These are phyloP conservation scores for Mycena galericulata DNA, from an alignment of 768 basidiomycete genomes.

Conservation along the genomic window DNA sequence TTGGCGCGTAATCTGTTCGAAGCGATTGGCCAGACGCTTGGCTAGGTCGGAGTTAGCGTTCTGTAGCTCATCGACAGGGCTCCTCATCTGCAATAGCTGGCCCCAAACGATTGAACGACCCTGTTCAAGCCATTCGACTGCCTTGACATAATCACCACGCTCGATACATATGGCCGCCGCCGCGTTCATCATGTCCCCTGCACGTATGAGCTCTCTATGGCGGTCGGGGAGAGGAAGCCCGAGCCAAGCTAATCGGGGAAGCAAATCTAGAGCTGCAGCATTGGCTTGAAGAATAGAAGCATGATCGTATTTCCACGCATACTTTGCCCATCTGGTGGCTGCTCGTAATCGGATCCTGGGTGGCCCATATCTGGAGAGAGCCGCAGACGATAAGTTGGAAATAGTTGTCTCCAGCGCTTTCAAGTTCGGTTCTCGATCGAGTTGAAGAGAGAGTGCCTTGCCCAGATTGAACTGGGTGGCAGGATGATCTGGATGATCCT, in stretches of 20 bases:
- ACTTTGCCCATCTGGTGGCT: conserved; percentile 21
- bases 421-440: neutral
- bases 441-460: neutral
- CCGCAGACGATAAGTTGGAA: neutral
- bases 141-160: conserved; percentile 2
- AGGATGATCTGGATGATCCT: neutral
- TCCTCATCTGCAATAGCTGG: conserved; percentile 35
- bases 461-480: conserved; percentile 1
- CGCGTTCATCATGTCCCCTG: conserved; percentile 16
- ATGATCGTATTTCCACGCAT: neutral
- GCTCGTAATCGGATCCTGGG: conserved; percentile 12
- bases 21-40: neutral
- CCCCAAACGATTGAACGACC: conserved; percentile 39
- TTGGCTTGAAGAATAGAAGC: conserved; percentile 19
- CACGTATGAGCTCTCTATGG: conserved; percentile 11
- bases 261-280: conserved; percentile 20
- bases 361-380: neutral
- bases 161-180: conserved; percentile 32
- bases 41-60: conserved; percentile 6
- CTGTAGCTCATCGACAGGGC: conserved; percentile 35
- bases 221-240: conserved; percentile 29
- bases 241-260: conserved; percentile 34
- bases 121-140: conserved; percentile 40
- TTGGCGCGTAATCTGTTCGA: neutral
- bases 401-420: neutral